Percentiles rank a stretch among this genome's conserved stretches.
Conservation (phyloP, 2,329 filamentous ascomycete species). For the Achaetomium macrosporum region DNA sequence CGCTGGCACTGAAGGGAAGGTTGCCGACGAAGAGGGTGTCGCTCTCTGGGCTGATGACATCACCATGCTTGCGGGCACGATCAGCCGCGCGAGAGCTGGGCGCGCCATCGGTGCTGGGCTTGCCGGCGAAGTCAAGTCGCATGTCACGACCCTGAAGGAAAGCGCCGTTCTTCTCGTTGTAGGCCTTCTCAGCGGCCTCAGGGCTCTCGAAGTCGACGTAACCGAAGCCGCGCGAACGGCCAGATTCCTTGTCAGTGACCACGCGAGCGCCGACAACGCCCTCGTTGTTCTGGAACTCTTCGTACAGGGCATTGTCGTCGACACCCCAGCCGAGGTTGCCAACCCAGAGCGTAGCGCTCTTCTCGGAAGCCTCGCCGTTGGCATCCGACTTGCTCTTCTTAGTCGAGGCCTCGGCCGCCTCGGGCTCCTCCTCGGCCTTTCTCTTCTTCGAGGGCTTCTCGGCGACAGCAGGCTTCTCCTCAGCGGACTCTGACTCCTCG, state of each 20-base stretch:
- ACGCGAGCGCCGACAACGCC: slow-evolving; percentile 69
- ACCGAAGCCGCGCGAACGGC: slow-evolving; percentile 85
- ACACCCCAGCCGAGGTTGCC: slow-evolving; percentile 89
- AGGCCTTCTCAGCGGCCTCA: slow-evolving; percentile 39
- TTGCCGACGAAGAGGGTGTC: slow-evolving; percentile 91
- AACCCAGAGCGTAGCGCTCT: slow-evolving; percentile 70
- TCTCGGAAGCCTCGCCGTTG: slow-evolving; percentile 44
- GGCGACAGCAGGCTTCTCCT: slow-evolving; percentile 34
- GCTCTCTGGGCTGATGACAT: slow-evolving; percentile 70
- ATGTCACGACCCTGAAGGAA: slow-evolving; percentile 34
- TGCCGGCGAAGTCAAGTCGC: slow-evolving; percentile 35
- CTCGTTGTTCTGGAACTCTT: slow-evolving; percentile 75
- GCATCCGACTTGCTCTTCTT: slow-evolving; percentile 68
- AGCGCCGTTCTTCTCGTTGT: slow-evolving; percentile 34
- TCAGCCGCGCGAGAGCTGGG: slow-evolving; percentile 51
- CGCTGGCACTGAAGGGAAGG: slow-evolving; percentile 75
- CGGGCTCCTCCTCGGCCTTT: slow-evolving; percentile 51
- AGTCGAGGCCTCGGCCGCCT: slow-evolving; percentile 38
- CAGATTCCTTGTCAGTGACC: slow-evolving; percentile 73
- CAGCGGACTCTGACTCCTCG: slow-evolving; percentile 29
- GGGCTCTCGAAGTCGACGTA: slow-evolving; percentile 79
- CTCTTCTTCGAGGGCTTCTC: slow-evolving; percentile 58
- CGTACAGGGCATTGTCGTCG: slow-evolving; percentile 73
- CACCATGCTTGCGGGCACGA: slow-evolving; percentile 66
- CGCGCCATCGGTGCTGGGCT: slow-evolving; percentile 24